Evolutionary conservation across 257 asterid genomes (phyloP).

Genomic region (Hygrophila difformis): DNA sequence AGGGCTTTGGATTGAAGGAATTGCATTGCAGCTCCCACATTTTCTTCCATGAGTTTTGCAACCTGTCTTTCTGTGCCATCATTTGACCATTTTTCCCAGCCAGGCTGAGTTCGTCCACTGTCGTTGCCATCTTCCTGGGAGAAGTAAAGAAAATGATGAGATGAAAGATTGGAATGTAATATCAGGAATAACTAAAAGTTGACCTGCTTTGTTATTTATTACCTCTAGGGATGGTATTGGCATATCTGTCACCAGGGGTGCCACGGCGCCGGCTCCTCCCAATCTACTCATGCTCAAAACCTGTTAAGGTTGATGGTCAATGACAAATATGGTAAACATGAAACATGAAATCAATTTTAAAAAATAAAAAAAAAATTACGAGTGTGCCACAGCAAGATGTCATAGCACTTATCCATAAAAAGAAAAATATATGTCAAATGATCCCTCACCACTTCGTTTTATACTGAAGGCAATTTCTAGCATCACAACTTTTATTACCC

Average conservation of each 20-base stretch:
- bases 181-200: too few relatives aligned
- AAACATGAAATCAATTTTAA: too few relatives aligned
- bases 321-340: too few relatives aligned
- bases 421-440: background rate
- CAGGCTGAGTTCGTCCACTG: constrained; percentile 66
- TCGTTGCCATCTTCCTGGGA: constrained; percentile 68
- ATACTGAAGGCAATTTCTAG: constrained; percentile 1
- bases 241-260: constrained; percentile 85
- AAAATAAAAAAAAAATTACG: too few relatives aligned
- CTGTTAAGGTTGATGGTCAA: constrained; percentile 30
- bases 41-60: constrained; percentile 95
- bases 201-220: constrained; percentile 6
- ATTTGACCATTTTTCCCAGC: constrained; percentile 95
- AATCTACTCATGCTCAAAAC: constrained; percentile 97
- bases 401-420: background rate
- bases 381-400: background rate
- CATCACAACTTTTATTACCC: background rate
- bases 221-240: constrained; percentile 82
- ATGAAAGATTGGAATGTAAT: constrained; percentile 1
- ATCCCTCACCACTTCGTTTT: constrained; percentile 3
- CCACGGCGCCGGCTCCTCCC: constrained; percentile 97
- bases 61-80: constrained; percentile 94
- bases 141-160: constrained; percentile 6
- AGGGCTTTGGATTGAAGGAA: constrained; percentile 92
- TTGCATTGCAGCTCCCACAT: constrained; percentile 94